A percentile compares a stretch with the other conserved stretches of the same genome.
phyloP scores from a whole-genome alignment of 108 stramenopile genomes.

The Schizochytrium sp. region DNA sequence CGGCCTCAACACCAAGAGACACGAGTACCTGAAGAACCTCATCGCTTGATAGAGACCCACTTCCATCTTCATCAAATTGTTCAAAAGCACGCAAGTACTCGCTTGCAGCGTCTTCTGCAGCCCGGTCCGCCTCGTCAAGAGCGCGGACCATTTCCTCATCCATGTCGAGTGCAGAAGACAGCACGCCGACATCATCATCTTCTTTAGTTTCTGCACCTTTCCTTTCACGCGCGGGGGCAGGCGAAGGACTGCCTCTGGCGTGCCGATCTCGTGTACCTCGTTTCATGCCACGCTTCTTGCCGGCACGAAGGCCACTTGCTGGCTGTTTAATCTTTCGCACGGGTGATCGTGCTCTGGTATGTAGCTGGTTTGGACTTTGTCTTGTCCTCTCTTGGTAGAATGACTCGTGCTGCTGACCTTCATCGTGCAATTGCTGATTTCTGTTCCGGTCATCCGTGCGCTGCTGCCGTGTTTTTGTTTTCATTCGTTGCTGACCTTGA shows the following conservation, averaged over 20 bases:
- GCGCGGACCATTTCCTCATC: background rate
- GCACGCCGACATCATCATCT: background rate
- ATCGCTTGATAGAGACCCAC: background rate
- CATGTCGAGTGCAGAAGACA: background rate
- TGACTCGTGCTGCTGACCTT: background rate
- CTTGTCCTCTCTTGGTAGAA: too few relatives aligned
- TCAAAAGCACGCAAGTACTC: background rate
- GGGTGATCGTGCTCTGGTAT: background rate
- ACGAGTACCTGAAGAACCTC: background rate
- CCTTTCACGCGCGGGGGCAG: background rate
- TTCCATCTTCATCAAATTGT: background rate
- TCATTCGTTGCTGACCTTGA: background rate
- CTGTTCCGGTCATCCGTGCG: background rate
- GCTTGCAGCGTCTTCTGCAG: background rate
- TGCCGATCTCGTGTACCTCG: too few relatives aligned
- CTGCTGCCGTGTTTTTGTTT: background rate
- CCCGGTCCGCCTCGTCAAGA: background rate
- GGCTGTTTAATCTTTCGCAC: background rate
- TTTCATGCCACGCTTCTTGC: too few relatives aligned
- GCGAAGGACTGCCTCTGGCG: too few relatives aligned
- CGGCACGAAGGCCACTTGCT: background rate
- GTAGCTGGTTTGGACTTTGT: background rate
- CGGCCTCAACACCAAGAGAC: background rate
- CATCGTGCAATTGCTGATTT: background rate
- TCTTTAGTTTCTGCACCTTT: background rate